A percentile compares a stretch with the other conserved stretches of the same genome.
Conservation (phyloP, 306 rosid species). For the Dalbergia cultrata region DNA sequence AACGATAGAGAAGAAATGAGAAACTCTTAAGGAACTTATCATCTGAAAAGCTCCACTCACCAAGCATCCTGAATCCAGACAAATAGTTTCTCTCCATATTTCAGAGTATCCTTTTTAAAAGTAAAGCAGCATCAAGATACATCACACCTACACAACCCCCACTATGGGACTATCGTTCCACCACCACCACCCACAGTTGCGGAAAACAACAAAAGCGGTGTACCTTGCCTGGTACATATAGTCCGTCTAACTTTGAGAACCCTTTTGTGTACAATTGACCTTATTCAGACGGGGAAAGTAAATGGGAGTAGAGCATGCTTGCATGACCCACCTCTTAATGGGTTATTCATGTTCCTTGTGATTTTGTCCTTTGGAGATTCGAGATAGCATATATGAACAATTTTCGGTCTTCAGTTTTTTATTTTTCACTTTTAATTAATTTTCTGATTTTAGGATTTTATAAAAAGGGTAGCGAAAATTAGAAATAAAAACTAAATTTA, state of each 20-base stretch:
- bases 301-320: conserved; percentile 40
- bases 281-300: conserved; percentile 13
- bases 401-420: no score
- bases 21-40: neutral
- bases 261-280: conserved; percentile 24
- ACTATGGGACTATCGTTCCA: conserved; percentile 31
- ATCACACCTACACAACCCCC: conserved; percentile 33
- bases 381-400: neutral
- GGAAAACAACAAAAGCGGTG: conserved; percentile 36
- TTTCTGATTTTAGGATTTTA: no score
- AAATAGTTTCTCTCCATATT: neutral
- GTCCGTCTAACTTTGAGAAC: conserved; percentile 34
- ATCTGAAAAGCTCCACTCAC: conserved; percentile 13
- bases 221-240: conserved; percentile 14
- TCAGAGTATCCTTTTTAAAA: conserved; percentile 27
- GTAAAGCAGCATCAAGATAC: conserved; percentile 35
- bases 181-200: conserved; percentile 39
- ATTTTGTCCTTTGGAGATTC: conserved; percentile 22
- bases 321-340: conserved; percentile 44
- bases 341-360: neutral
- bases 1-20: no score
- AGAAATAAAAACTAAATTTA: no score
- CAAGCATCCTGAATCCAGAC: conserved; percentile 18
- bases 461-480: no score
- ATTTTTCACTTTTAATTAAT: no score